Evolutionary conservation across 2,329 filamentous ascomycete species (phyloP), one percentile per base, ranked within the genome.

Genomic region (Diaporthe ampelina): DNA sequence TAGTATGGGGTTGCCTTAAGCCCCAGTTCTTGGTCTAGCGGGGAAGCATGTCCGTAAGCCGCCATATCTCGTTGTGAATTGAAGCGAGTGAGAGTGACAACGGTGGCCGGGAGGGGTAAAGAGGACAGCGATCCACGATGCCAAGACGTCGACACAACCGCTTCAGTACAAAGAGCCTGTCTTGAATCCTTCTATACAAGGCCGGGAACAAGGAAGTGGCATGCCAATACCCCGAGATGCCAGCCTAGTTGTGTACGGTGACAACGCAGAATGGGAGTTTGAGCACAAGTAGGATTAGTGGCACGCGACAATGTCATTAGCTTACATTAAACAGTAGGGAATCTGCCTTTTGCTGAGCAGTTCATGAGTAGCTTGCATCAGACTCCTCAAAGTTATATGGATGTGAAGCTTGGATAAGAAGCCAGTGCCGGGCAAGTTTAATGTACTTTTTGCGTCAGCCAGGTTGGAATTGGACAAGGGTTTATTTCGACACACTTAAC

Each of bases 51-150:
- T 43, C 29, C 19, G 26, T 48, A 48, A 32, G 24, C 59, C 11
- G 63, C n/a, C 63, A 11, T n/a, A 5, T n/a, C 43, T 67, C 45
- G 63, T 67, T 24, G 45, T 67, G 13, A 67, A 67, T 24, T 67
- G 15, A 17, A 67, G 63, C 63, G 63, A 67, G 45, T 19, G 13
- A 32, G 43, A 67, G 61, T 48, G 29, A 50, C 61, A 50, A 52
- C 26, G 40, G 29, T 24, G 40, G 59, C 59, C 43, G 59, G 21
- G 59, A 50, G 19, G 59, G 59, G 59, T 43, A 32, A 65, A 19
- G 26, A 65, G 26, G 40, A 32, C 21, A 26, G 24, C 59, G 59
- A 50, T 65, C 59, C 40, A 26, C 9, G 21, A 9, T 65, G 59
- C 59, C 59, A 65, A 65, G 59, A 65, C 35, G 17, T 50, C 43